Evolutionary conservation across 2,329 filamentous ascomycete genomes (phyloP), one percentile per base, ranked within the genome.

Genomic region (Fusarium humuli): DNA sequence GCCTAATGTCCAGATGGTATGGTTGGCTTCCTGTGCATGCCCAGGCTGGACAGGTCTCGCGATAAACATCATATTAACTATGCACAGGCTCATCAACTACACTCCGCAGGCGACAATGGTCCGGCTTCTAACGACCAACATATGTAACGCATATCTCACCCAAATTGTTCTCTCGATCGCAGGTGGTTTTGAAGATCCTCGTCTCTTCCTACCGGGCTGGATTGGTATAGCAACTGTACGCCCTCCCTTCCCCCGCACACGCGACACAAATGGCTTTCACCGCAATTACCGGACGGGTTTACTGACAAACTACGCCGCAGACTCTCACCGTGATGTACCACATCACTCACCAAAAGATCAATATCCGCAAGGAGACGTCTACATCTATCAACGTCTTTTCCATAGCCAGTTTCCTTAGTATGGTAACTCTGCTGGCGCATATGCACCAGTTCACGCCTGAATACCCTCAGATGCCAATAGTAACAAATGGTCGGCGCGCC

Each of bases 1-100:
- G 92, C 79, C 87, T 94, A 75, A 94, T 94, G 92, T 94, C 91
- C 67, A 85, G 92, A 81, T 94, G 92, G 91, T 92, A 77, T 46
- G 85, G 80, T 45, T 20, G 32, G 41, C 30, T 29, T 52, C 16
- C 30, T 60, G 18, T 20, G 18, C 23, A 37, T 20, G 42, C 9
- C 20, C 45, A 22, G 32, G 44, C 57, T 30, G n/a, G 42, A 47
- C 40, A 65, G 32, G 50, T 30, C 44, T 52, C 30, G 45, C 53
- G 27, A 41, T 41, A 44, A 30, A 48, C 41, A 57, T 29, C n/a
- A 61, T 61, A 37, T 53, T 71, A 20, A 71, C 56, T 18, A 52
- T 20, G 23, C 42, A 23, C 62, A 92, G 91, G 93, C 90, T 96
- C 74, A 86, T 95, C 73, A 91, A 94, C 79, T 96, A 95, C 81